Conservation (phyloP, 768 basidiomycete genomes). For the Butyriboletus loyo region DNA sequence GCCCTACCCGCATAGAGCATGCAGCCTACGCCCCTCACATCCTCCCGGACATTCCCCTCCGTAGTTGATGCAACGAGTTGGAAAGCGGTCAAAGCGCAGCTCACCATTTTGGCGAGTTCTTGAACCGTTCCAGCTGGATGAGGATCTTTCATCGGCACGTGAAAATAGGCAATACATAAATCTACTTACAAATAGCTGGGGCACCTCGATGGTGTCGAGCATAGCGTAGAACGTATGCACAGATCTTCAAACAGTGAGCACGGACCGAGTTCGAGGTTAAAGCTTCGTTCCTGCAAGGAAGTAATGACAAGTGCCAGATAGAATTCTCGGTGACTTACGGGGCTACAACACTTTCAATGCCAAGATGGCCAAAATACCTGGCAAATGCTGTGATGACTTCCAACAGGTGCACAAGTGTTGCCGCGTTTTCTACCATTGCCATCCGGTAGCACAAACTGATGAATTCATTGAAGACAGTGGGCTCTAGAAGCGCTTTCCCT, state of each 20-base stretch:
- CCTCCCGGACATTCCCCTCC: constrained; percentile 57
- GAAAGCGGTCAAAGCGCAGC: constrained; percentile 60
- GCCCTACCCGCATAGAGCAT: constrained; percentile 70
- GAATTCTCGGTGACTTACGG: constrained; percentile 13
- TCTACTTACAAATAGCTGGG: constrained; percentile 48
- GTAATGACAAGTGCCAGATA: not conserved
- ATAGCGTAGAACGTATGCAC: constrained; percentile 75
- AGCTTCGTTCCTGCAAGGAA: constrained; percentile 28
- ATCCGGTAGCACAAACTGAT: constrained; percentile 85
- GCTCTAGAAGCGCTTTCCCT: constrained; percentile 77
- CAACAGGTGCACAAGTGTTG: constrained; percentile 66
- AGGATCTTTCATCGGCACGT: not conserved
- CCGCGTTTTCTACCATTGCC: constrained; percentile 80
- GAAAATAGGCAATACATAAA: constrained; percentile 7
- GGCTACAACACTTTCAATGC: constrained; percentile 17
- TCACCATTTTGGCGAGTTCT: constrained; percentile 62
- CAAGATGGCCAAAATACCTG: constrained; percentile 31
- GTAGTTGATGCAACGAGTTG: constrained; percentile 56
- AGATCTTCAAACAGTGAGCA: constrained; percentile 77
- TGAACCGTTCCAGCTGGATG: constrained; percentile 50
- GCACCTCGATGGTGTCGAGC: constrained; percentile 56
- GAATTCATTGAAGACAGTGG: constrained; percentile 86
- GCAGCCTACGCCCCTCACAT: constrained; percentile 75
- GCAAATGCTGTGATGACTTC: constrained; percentile 66
- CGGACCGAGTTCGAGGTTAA: constrained; percentile 33